These are phyloP conservation scores for Penicillium sp. DNA, from an alignment of 2,329 filamentous ascomycete genomes.

Conservation along the genomic window DNA sequence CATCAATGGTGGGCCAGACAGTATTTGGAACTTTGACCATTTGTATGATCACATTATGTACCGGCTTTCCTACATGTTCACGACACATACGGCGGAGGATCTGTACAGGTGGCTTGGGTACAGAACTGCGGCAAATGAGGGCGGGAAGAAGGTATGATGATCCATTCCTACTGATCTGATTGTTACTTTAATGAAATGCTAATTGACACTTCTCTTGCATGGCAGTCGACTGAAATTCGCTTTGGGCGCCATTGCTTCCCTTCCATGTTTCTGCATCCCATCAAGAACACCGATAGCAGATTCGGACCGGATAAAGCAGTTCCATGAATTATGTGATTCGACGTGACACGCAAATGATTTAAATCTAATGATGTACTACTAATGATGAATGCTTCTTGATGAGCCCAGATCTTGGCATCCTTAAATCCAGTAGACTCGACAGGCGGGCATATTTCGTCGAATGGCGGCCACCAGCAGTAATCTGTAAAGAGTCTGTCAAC, in stretches of 20 bases:
- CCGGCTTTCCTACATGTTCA: conserved; percentile 38
- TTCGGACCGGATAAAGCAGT: conserved; percentile 31
- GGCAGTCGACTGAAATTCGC: conserved; percentile 24
- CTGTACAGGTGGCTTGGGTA: conserved; percentile 63
- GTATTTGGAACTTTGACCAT: conserved; percentile 45
- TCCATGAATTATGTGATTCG: conserved; percentile 16
- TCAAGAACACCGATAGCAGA: conserved; percentile 31
- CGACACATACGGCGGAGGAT: conserved; percentile 51
- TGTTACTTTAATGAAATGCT: background rate
- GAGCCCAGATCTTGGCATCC: background rate
- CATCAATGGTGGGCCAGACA: conserved; percentile 53
- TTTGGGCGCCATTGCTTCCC: conserved; percentile 35
- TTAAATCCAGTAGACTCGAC: background rate
- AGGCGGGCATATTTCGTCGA: no score
- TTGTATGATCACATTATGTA: conserved; percentile 39
- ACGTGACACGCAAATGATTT: background rate
- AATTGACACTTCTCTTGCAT: conserved; percentile 7
- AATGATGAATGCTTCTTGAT: background rate
- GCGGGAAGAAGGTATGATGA: conserved; percentile 25
- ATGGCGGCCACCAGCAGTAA: no score
- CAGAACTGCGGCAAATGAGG: conserved; percentile 27
- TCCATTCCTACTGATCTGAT: background rate
- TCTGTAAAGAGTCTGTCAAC: no score
- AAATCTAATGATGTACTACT: no score
- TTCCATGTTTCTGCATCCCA: conserved; percentile 35